Evolutionary conservation across 2,329 filamentous ascomycete species (phyloP).

Genomic region (Colletotrichum acutatum): DNA sequence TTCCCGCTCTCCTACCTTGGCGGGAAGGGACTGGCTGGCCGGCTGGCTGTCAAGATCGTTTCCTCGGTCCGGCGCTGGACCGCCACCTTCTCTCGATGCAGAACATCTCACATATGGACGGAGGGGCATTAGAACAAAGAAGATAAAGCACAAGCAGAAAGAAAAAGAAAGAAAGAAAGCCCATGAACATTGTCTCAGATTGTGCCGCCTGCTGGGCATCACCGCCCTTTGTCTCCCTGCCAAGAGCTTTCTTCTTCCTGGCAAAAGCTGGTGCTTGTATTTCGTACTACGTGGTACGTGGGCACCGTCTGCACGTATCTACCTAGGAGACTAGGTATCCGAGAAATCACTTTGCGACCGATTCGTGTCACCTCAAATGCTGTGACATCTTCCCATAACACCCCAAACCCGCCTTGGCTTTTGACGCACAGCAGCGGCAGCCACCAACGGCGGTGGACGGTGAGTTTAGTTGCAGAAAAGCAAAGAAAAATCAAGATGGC

Average conservation of each 20-base stretch:
- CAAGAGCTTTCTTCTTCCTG: not conserved
- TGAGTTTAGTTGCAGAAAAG: not conserved
- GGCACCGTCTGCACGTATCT: not conserved
- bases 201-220: not conserved
- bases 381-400: not conserved
- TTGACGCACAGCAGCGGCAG: not conserved
- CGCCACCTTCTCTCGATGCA: not conserved
- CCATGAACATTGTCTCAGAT: conserved; percentile 9
- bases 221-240: not conserved
- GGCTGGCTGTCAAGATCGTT: not conserved
- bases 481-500: not conserved
- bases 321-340: not conserved
- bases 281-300: not conserved
- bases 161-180: not conserved
- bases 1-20: not conserved
- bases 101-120: not conserved
- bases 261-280: not conserved
- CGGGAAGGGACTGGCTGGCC: too few relatives aligned
- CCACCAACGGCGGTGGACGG: not conserved
- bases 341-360: not conserved
- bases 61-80: not conserved
- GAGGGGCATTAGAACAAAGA: not conserved
- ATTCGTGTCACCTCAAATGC: not conserved
- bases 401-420: not conserved
- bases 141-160: not conserved